These are phyloP conservation scores for Neurospora terricola DNA, from an alignment of 495 filamentous ascomycete species.

Conservation along the genomic window DNA sequence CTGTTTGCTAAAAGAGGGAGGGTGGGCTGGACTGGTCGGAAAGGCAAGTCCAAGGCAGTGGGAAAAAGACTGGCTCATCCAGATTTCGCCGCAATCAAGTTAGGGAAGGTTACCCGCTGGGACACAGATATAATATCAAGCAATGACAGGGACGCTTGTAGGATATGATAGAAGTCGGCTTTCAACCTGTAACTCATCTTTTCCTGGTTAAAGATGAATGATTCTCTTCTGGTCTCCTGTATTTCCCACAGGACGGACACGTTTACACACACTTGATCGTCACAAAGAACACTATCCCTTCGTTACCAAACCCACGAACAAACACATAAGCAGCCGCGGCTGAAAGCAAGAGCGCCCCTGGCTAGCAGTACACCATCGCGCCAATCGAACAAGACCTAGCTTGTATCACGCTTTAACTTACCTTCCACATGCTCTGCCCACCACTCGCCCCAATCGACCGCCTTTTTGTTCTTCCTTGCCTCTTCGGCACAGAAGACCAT, in stretches of 20 bases:
- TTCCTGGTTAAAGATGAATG: not conserved
- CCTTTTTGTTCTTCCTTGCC: conserved; percentile 55
- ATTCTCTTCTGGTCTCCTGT: not conserved
- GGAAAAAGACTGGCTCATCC: not conserved
- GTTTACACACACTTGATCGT: not conserved
- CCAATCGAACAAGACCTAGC: not conserved
- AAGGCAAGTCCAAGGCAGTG: not conserved
- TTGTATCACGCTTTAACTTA: conserved; percentile 6
- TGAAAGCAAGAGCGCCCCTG: not conserved
- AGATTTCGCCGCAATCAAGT: not conserved
- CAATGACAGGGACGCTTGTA: not conserved
- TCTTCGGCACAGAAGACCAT: conserved; percentile 94
- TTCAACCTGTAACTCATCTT: not conserved
- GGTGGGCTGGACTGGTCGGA: not conserved
- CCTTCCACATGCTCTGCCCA: conserved; percentile 49
- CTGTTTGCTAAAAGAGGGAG: not conserved
- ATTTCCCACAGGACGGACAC: not conserved
- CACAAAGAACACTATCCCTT: not conserved
- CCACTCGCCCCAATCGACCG: conserved; percentile 72
- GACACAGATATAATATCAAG: not conserved
- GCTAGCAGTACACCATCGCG: not conserved
- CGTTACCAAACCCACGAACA: not conserved
- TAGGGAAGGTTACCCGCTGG: not conserved
- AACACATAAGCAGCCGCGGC: not conserved
- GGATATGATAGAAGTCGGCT: not conserved